Conservation (phyloP, 192 early-diverging fungal species). For the Linderina pennispora region DNA sequence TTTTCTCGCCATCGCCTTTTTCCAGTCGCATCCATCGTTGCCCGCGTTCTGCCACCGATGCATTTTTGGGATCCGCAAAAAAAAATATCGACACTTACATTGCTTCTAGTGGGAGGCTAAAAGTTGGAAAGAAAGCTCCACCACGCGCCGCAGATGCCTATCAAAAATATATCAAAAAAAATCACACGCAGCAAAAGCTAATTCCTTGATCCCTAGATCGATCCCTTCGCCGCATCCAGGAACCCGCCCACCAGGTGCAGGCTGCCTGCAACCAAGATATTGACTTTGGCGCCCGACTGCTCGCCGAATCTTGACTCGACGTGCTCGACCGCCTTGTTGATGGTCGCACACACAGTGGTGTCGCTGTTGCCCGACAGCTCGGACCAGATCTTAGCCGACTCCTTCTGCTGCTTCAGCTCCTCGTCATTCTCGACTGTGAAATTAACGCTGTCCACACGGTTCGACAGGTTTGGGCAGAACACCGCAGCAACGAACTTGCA, state of each 20-base stretch:
- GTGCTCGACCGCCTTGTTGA: constrained; percentile 62
- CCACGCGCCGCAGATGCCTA: too few relatives aligned
- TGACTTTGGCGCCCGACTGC: constrained; percentile 11
- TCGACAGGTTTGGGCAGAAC: constrained; percentile 75
- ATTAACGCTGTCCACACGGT: constrained; percentile 61
- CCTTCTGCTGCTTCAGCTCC: constrained; percentile 56
- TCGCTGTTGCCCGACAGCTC: constrained; percentile 14
- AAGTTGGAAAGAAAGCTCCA: too few relatives aligned
- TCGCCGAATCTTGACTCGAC: constrained; percentile 18
- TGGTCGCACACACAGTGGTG: constrained; percentile 8
- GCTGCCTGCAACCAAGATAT: constrained; percentile 88
- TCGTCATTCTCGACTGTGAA: constrained; percentile 57
- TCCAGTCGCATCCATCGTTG: not conserved
- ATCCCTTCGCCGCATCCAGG: constrained; percentile 50
- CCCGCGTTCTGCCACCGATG: not conserved
- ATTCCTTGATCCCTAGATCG: constrained; percentile 17
- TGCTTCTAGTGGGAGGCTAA: not conserved
- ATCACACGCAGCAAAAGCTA: too few relatives aligned
- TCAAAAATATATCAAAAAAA: too few relatives aligned
- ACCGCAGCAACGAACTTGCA: constrained; percentile 59
- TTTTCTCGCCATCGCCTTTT: constrained; percentile 2
- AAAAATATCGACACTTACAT: too few relatives aligned
- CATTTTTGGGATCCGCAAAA: constrained; percentile 27
- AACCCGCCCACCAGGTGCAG: constrained; percentile 86
- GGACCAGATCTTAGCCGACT: constrained; percentile 54